Base-by-base conservation (phyloP, 495 filamentous ascomycete species). In the Aspergillus wentii region DNA sequence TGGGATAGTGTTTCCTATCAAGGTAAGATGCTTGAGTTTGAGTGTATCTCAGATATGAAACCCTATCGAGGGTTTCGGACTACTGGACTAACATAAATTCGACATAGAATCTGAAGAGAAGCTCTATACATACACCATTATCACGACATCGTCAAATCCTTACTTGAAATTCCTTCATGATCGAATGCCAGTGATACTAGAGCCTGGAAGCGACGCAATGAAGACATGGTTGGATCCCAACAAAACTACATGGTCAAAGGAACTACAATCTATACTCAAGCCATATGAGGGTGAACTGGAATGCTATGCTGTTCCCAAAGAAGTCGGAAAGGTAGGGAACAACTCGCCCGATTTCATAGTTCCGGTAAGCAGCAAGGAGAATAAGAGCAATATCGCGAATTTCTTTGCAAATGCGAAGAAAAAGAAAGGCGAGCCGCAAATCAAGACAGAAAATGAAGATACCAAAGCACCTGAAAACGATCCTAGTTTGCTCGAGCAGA, bases 281-380 rank as follows among this genome's bases (percentile, higher is more conserved):
- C 89, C 92, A 0, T 96, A 79, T 43, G 59, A 73, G 17, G 86
- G 86, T 0, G 86, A 87, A 40, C 61, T 98, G 19, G 90, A 94
- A 28, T 79, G 83, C 18, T 96, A 95, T 56, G 75, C 82, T 10
- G 92, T 98, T 2, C 76, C 74, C 30, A 86, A 86, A 56, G 90
- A 92, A 9, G 92, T 98, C 0, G 89, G 89, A 0, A 96, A 95
- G 64, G 92, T 94, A 2, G 89, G 91, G n/a, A 94, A 95, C 44
- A 85, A 94, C 54, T 87, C 82, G 13, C 79, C 83, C 0, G 71
- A 67, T 2, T 95, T 97, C 54, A 75, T 97, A 26, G 67, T 95
- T 2, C 89, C 89, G 0, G 63, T 95, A 29, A 72, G 80, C 48
- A 88, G 83, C 58, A 81, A 74, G 33, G 85, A 89, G 52, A 94